A percentile compares a stretch with the other conserved stretches of the same genome.
Conservation (phyloP, 371 early-diverging fungal genomes). For the Apophysomyces ossiformis region DNA sequence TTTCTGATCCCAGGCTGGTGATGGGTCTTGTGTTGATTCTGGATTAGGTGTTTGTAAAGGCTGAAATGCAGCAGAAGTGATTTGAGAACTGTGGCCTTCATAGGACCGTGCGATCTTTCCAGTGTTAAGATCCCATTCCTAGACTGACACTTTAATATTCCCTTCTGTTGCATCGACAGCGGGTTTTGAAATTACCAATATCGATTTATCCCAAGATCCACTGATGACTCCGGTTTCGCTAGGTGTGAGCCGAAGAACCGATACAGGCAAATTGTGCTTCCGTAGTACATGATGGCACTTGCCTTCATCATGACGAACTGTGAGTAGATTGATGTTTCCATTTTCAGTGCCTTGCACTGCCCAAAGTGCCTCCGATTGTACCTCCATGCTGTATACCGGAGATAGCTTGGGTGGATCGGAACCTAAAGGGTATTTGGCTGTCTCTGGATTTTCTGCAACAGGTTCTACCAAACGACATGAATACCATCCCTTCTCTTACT, state of each 20-base stretch:
- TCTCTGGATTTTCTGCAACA: conserved; percentile 5
- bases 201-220: conserved; percentile 92
- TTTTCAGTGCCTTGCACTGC: conserved; percentile 80
- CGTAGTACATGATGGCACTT: conserved; percentile 76
- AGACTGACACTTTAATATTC: conserved; percentile 13
- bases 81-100: conserved; percentile 77
- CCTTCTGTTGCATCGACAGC: neutral
- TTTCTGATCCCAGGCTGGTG: conserved; percentile 35
- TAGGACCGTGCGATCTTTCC: conserved; percentile 76
- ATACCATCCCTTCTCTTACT: conserved; percentile 7
- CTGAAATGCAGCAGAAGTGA: conserved; percentile 76
- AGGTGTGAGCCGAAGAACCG: conserved; percentile 76
- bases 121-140: conserved; percentile 92
- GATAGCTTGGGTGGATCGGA: conserved; percentile 67
- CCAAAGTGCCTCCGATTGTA: conserved; percentile 93
- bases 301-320: conserved; percentile 95
- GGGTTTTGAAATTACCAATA: conserved; percentile 56
- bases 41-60: conserved; percentile 51
- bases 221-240: conserved; percentile 81
- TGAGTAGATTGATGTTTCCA: conserved; percentile 86
- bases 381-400: conserved; percentile 88
- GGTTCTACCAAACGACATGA: conserved; percentile 6
- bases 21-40: conserved; percentile 7
- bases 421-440: neutral
- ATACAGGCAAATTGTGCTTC: conserved; percentile 84